A percentile compares a stretch with the other conserved stretches of the same genome.
Conservation (phyloP, 352 stramenopile species). For the Chrysophaeum taylorii region DNA sequence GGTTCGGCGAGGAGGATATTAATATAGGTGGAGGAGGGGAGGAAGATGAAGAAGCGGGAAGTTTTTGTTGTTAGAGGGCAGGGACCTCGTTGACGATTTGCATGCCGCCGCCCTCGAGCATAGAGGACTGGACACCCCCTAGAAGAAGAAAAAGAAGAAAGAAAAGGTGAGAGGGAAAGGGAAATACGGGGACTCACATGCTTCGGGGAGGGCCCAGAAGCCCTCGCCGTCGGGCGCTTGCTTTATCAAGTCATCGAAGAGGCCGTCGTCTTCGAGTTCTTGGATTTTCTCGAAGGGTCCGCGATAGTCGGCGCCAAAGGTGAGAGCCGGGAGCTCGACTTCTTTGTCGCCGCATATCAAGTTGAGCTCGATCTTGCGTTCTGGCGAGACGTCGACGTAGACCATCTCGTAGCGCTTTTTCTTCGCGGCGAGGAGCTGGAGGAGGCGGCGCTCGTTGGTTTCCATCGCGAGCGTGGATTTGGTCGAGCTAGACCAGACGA, state of each 20-base stretch:
- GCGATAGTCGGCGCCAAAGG: neutral
- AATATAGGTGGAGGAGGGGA: too few relatives aligned
- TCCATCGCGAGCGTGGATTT: neutral
- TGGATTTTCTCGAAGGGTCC: neutral
- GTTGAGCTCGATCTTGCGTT: neutral
- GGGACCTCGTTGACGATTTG: too few relatives aligned
- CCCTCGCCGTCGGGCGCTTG: neutral
- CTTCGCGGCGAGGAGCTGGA: neutral
- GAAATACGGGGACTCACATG: too few relatives aligned
- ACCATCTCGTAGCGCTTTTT: slow-evolving; percentile 3
- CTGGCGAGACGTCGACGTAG: slow-evolving; percentile 5
- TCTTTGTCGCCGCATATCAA: neutral
- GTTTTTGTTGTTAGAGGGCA: too few relatives aligned
- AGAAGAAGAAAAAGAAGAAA: too few relatives aligned
- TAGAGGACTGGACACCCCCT: too few relatives aligned
- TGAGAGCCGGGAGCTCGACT: neutral
- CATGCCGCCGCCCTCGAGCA: too few relatives aligned
- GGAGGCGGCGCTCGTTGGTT: neutral
- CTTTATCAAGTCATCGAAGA: neutral
- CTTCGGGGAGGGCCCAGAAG: slow-evolving; percentile 1
- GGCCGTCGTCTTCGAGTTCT: neutral
- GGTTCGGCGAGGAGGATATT: too few relatives aligned
- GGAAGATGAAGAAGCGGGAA: too few relatives aligned
- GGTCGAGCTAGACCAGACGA: neutral
- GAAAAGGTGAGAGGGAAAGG: too few relatives aligned